Evolutionary conservation across 495 filamentous ascomycete genomes (phyloP), one percentile per base, ranked within the genome.

Genomic region (Jackrogersella minutella): DNA sequence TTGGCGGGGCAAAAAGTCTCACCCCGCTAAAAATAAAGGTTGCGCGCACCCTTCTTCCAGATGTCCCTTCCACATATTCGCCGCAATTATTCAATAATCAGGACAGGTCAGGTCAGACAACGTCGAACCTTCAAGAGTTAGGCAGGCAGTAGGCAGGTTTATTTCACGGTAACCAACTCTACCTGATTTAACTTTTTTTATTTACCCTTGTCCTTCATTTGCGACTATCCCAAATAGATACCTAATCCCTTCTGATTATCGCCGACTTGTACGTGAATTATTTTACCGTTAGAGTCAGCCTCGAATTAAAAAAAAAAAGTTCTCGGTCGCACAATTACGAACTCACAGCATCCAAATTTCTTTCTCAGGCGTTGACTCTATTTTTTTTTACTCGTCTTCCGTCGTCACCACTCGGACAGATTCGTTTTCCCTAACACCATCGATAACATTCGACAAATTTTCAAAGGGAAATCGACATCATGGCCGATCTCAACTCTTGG

Each of bases 401-500:
- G 3, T 46, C 21, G 5, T 26, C 10, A 36, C 17, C 30, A 52
- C 16, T 8, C 43, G 21, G 17, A 33, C 16, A 55, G 11, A 58
- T 40, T 9, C 17, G 7, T 26, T n/a, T 49, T 36, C 19, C 10
- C 9, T 5, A 41, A 53, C 41, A 31, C 52, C 54, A 39, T 19
- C 24, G 8, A n/a, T n/a, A n/a, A n/a, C n/a, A n/a, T n/a, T 47
- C 62, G 40, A 47, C 16, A 6, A 22, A 2, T 14, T 50, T 50
- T 4, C 26, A 50, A 16, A 50, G n/a, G 50, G 44, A 34, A 63
- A 37, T 19, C 63, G 17, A 50, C 77, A 87, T 73, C 66, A 97
- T 97, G 93, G 89, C 93, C 51, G 85, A 91, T 62, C 89, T 92
- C 44, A 92, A 96, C 62, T 94, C 91, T 16, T 99, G 95, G 95